Percentiles rank a stretch among this genome's conserved stretches.
Evolutionary conservation across 2,329 filamentous ascomycete genomes (phyloP).

Genomic region (Decorospora gaudefroyi): DNA sequence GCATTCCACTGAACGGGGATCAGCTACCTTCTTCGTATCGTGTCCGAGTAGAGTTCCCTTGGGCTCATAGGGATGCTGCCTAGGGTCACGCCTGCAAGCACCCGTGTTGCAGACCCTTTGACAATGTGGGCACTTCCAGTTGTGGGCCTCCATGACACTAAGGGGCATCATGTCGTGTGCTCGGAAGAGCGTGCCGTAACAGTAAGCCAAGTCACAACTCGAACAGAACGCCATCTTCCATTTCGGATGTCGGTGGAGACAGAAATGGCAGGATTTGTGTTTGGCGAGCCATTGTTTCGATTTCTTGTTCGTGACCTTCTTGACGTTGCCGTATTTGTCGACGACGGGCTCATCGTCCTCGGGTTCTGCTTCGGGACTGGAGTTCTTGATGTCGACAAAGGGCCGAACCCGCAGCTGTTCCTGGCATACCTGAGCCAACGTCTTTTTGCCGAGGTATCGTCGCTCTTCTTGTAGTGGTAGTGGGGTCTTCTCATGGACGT

Average conservation of each 20-base stretch:
- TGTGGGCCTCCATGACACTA: slow-evolving; percentile 74
- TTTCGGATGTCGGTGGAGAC: slow-evolving; percentile 74
- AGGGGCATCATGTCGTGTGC: slow-evolving; percentile 91
- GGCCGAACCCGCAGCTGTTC: slow-evolving; percentile 79
- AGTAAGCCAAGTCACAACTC: slow-evolving; percentile 76
- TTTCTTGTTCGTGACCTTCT: slow-evolving; percentile 67
- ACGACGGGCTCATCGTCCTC: slow-evolving; percentile 61
- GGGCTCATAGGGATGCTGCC: slow-evolving; percentile 79
- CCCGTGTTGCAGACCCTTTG: slow-evolving; percentile 85
- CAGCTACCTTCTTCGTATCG: slow-evolving; percentile 86
- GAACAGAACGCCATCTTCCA: slow-evolving; percentile 87
- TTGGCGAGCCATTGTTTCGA: slow-evolving; percentile 56
- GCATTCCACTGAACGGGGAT: slow-evolving; percentile 86
- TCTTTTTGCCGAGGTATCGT: slow-evolving; percentile 70
- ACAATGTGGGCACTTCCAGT: slow-evolving; percentile 91
- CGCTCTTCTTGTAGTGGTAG: slow-evolving; percentile 72
- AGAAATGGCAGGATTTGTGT: slow-evolving; percentile 75
- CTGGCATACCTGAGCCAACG: slow-evolving; percentile 90
- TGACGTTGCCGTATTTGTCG: slow-evolving; percentile 66
- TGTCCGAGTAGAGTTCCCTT: slow-evolving; percentile 87
- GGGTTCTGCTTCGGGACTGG: slow-evolving; percentile 52
- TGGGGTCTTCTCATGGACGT: slow-evolving; percentile 68
- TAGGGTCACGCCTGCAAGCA: slow-evolving; percentile 69
- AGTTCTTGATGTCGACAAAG: slow-evolving; percentile 78
- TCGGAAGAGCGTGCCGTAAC: slow-evolving; percentile 89